Evolutionary conservation across 164 flowering plant species (phyloP).

Genomic region (Vitis rotundifolia): DNA sequence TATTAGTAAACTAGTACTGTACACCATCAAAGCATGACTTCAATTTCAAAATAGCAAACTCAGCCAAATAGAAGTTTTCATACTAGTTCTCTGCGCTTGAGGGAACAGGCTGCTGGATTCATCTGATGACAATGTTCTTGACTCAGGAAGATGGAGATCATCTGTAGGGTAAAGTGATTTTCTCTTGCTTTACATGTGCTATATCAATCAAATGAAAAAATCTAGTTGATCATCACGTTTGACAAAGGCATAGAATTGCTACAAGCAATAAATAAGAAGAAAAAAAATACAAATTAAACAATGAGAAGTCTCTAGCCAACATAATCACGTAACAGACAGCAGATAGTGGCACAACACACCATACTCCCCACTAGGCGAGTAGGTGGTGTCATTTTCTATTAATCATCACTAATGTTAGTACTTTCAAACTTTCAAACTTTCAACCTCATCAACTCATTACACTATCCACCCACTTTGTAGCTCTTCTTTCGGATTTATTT

Average conservation of each 20-base stretch:
- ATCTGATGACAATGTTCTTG: too few relatives aligned
- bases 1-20: too few relatives aligned
- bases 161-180: too few relatives aligned
- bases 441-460: not conserved
- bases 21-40: too few relatives aligned
- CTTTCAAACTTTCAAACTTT: not conserved
- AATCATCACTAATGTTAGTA: conserved; percentile 4
- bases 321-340: conserved; percentile 13
- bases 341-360: conserved; percentile 10
- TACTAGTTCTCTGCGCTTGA: too few relatives aligned
- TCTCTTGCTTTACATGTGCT: too few relatives aligned
- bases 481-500: not conserved
- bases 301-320: not conserved
- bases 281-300: not conserved
- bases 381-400: conserved; percentile 14
- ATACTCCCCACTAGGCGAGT: conserved; percentile 13
- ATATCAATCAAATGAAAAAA: too few relatives aligned
- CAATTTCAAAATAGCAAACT: too few relatives aligned
- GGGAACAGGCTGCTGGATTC: too few relatives aligned
- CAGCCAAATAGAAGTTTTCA: too few relatives aligned
- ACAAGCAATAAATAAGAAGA: not conserved
- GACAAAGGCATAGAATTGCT: not conserved
- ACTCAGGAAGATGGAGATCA: too few relatives aligned
- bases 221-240: not conserved
- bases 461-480: not conserved